These are phyloP conservation scores for Pyrus pyrifolia DNA, from an alignment of 306 rosid species.

Conservation along the genomic window DNA sequence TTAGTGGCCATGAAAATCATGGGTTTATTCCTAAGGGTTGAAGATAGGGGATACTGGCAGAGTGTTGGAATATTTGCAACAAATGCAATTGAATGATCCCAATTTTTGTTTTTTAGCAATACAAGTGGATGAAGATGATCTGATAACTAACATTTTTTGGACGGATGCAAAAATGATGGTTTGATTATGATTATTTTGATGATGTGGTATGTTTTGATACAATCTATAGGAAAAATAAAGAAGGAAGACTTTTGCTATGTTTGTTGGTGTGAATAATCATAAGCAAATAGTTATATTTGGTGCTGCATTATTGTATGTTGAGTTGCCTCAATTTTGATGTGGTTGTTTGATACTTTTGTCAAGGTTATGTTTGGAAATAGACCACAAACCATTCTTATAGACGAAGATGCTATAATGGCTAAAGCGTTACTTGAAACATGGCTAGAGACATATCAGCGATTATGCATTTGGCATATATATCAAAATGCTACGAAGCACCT, in stretches of 20 bases:
- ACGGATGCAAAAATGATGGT: neutral
- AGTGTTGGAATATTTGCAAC: neutral
- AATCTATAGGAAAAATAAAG: neutral
- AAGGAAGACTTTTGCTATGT: neutral
- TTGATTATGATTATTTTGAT: neutral
- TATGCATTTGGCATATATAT: conserved; percentile 2
- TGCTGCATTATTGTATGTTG: neutral
- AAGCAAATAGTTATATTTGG: neutral
- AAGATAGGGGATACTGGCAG: neutral
- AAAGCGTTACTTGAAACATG: neutral
- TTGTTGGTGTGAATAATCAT: neutral
- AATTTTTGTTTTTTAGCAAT: neutral
- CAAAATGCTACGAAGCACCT: neutral
- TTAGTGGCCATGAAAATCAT: neutral
- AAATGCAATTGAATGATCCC: neutral
- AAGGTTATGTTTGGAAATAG: neutral
- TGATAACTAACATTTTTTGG: neutral
- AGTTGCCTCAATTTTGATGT: neutral
- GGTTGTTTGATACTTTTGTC: neutral
- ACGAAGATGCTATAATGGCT: conserved; percentile 4
- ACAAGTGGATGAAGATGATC: neutral
- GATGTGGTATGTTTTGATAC: neutral
- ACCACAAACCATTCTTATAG: neutral
- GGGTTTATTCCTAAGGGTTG: neutral
- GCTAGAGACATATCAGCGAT: neutral